Percentiles rank a stretch among this genome's conserved stretches.
Conservation (phyloP, 768 basidiomycete species). For the Omphalotus guepiniiformis region DNA sequence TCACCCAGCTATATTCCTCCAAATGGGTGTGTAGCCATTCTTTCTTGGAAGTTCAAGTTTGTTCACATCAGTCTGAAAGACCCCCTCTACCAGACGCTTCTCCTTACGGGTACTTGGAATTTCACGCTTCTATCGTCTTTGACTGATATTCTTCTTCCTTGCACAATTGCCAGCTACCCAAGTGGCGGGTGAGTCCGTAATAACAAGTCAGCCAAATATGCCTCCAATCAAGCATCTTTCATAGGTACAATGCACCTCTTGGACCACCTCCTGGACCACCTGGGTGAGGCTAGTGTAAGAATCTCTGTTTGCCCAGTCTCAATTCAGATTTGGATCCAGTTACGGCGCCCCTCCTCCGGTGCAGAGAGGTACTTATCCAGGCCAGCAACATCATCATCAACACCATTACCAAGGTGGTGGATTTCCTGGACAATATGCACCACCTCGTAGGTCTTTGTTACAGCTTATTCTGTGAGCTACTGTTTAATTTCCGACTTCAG, state of each 20-base stretch:
- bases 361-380: constrained; percentile 33
- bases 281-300: constrained; percentile 1
- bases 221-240: background rate
- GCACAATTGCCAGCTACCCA: too few relatives aligned
- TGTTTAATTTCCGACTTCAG: constrained; percentile 5
- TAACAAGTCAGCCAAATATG: too few relatives aligned
- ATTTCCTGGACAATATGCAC: constrained; percentile 25
- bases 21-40: constrained; percentile 3
- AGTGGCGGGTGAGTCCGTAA: too few relatives aligned
- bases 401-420: constrained; percentile 20
- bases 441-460: constrained; percentile 14
- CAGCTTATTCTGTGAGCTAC: constrained; percentile 11
- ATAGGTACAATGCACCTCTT: constrained; percentile 9
- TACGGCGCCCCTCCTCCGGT: constrained; percentile 27
- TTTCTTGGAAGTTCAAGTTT: background rate
- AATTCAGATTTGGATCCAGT: constrained; percentile 18
- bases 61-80: constrained; percentile 5
- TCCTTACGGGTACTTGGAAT: constrained; percentile 3
- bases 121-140: too few relatives aligned
- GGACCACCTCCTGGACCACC: constrained; percentile 23
- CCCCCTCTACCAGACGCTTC: constrained; percentile 24
- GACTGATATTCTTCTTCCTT: too few relatives aligned
- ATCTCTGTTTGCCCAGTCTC: constrained; percentile 11
- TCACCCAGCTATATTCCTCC: constrained; percentile 4
- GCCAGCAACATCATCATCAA: constrained; percentile 38